Conservation (phyloP, 164 flowering plant species). For the Annona squamosa region DNA sequence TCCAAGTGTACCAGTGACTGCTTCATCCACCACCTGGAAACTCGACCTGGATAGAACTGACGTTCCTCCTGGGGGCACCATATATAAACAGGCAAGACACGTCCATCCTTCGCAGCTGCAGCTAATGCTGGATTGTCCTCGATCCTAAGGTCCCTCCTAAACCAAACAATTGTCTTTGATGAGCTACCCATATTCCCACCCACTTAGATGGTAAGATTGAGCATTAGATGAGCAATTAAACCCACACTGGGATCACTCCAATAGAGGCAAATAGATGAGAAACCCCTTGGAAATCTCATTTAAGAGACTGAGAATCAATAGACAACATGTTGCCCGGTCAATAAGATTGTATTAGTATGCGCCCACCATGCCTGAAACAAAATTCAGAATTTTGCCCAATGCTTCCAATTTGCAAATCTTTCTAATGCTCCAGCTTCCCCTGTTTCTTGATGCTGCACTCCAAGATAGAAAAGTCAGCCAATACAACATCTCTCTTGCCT, state of each 20-base stretch:
- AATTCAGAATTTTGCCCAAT: too few relatives aligned
- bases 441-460: too few relatives aligned
- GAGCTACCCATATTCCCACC: conserved; percentile 30
- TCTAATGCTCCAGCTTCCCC: too few relatives aligned
- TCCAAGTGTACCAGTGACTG: conserved; percentile 70
- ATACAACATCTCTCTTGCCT: too few relatives aligned
- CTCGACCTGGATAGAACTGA: conserved; percentile 83
- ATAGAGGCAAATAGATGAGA: background rate
- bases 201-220: background rate
- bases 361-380: too few relatives aligned
- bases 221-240: background rate
- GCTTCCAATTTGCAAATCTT: too few relatives aligned
- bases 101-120: conserved; percentile 73
- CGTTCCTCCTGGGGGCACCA: conserved; percentile 96
- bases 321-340: background rate
- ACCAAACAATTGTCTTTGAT: conserved; percentile 75
- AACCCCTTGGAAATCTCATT: background rate
- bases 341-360: too few relatives aligned
- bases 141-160: conserved; percentile 90
- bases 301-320: background rate
- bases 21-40: conserved; percentile 96
- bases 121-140: conserved; percentile 93
- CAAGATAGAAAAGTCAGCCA: too few relatives aligned
- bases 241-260: background rate
- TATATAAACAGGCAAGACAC: conserved; percentile 68